phyloP scores from a whole-genome alignment of 192 early-diverging fungal genomes.

The Mortierella hygrophila region DNA sequence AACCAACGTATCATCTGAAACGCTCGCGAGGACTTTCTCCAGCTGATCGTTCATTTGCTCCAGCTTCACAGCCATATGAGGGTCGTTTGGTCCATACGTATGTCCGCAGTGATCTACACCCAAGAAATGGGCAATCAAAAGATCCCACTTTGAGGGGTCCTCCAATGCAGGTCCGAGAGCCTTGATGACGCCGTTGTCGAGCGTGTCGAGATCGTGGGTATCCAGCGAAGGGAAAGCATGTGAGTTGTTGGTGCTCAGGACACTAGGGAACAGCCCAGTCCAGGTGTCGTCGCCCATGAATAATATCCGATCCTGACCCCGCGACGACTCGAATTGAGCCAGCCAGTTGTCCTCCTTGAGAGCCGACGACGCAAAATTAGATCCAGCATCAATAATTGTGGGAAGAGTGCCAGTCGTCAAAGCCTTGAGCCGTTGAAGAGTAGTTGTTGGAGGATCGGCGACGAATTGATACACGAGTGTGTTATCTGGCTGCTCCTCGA shows the following conservation, averaged over 20 bases:
- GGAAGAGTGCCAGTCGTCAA: conserved; percentile 86
- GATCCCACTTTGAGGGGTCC: conserved; percentile 72
- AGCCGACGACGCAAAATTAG: conserved; percentile 81
- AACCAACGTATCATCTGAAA: conserved; percentile 86
- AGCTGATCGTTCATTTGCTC: conserved; percentile 88
- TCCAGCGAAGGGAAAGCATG: conserved; percentile 76
- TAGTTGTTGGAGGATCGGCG: conserved; percentile 88
- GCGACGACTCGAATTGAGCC: conserved; percentile 42
- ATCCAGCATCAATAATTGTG: conserved; percentile 86
- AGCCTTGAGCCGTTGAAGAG: conserved; percentile 85
- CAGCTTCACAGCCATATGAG: conserved; percentile 89
- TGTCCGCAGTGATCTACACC: conserved; percentile 99
- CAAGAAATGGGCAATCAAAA: conserved; percentile 92
- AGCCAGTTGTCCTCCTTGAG: conserved; percentile 84
- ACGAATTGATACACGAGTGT: conserved; percentile 77
- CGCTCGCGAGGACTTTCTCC: conserved; percentile 67
- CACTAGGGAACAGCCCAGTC: conserved; percentile 83
- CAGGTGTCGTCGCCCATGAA: conserved; percentile 98
- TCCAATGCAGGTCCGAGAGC: conserved; percentile 48
- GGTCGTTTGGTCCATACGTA: conserved; percentile 87
- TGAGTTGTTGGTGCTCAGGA: conserved; percentile 63
- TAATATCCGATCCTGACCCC: conserved; percentile 63
- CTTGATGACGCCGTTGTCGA: conserved; percentile 88
- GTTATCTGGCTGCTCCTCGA: conserved; percentile 62
- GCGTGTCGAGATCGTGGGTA: conserved; percentile 93